A percentile compares a stretch with the other conserved stretches of the same genome.
Conservation (phyloP, 2,329 filamentous ascomycete species). For the Alternaria triticimaculans region DNA sequence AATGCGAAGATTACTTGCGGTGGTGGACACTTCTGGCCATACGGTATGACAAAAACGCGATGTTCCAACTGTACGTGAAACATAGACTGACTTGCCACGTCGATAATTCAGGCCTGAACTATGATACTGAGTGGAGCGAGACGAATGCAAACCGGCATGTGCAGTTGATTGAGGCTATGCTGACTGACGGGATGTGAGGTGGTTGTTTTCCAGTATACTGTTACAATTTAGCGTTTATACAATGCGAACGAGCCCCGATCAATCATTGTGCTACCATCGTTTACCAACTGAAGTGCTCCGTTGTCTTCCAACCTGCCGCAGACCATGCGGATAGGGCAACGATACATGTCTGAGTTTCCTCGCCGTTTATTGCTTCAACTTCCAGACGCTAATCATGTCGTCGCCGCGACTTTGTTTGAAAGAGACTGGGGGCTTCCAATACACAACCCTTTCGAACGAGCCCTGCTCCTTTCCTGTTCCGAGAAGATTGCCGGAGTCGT, state of each 20-base stretch:
- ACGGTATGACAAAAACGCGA: constrained; percentile 15
- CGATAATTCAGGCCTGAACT: constrained; percentile 30
- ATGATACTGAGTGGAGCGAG: constrained; percentile 46
- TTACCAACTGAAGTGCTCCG: neutral
- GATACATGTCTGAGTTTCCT: neutral
- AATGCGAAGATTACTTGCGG: constrained; percentile 44
- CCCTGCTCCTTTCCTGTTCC: constrained; percentile 1
- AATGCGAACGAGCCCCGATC: neutral
- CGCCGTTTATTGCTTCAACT: constrained; percentile 9
- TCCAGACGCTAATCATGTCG: constrained; percentile 28
- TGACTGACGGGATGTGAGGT: constrained; percentile 40
- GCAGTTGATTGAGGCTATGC: constrained; percentile 41
- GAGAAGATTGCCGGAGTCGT: constrained; percentile 14
- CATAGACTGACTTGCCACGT: neutral
- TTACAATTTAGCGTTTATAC: neutral
- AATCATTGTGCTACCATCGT: neutral
- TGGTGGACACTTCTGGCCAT: constrained; percentile 43
- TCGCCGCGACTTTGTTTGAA: constrained; percentile 23
- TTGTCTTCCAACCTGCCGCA: neutral
- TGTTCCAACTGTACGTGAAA: neutral
- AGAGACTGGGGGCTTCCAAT: constrained; percentile 23
- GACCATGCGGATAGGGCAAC: neutral
- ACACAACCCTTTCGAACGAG: constrained; percentile 15
- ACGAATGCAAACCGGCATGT: constrained; percentile 46
- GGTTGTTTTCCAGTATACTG: neutral